A percentile compares a stretch with the other conserved stretches of the same genome.
Conservation (phyloP, 177 flowering plant species). For the Vitis hybrid region DNA sequence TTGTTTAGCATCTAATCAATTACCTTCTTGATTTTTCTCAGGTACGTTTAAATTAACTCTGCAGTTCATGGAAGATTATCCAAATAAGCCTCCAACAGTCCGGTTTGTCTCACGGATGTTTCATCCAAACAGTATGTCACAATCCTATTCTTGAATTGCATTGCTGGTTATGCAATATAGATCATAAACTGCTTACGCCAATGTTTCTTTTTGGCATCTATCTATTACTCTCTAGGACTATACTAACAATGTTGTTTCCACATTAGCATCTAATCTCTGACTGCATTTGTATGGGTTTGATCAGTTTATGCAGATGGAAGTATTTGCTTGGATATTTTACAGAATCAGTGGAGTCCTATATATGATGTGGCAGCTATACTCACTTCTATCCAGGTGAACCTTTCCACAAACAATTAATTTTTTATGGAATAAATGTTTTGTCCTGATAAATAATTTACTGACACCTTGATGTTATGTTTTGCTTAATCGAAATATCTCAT, state of each 20-base stretch:
- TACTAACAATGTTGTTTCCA: too few relatives aligned
- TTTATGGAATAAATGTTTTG: too few relatives aligned
- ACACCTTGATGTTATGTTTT: too few relatives aligned
- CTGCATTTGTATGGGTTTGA: neutral
- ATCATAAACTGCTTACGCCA: too few relatives aligned
- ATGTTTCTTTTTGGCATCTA: too few relatives aligned
- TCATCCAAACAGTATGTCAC: slow-evolving; percentile 83
- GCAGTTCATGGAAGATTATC: slow-evolving; percentile 81
- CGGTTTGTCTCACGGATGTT: slow-evolving; percentile 87
- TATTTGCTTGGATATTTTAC: slow-evolving; percentile 82
- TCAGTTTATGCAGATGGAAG: slow-evolving; percentile 91
- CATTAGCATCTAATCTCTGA: neutral
- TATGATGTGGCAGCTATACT: slow-evolving; percentile 92
- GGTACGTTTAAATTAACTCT: slow-evolving; percentile 88
- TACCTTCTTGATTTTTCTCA: slow-evolving; percentile 27
- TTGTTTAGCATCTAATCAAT: too few relatives aligned
- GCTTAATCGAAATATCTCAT: too few relatives aligned
- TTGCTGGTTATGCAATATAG: too few relatives aligned
- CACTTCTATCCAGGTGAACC: slow-evolving; percentile 76
- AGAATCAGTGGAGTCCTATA: slow-evolving; percentile 91
- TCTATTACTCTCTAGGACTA: neutral
- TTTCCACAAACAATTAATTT: too few relatives aligned
- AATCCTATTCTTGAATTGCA: too few relatives aligned
- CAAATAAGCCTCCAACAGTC: slow-evolving; percentile 86
- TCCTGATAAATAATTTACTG: too few relatives aligned